Evolutionary conservation across 2,329 filamentous ascomycete genomes (phyloP), one percentile per base, ranked within the genome.

Genomic region (Sphaerostilbella broomeana): DNA sequence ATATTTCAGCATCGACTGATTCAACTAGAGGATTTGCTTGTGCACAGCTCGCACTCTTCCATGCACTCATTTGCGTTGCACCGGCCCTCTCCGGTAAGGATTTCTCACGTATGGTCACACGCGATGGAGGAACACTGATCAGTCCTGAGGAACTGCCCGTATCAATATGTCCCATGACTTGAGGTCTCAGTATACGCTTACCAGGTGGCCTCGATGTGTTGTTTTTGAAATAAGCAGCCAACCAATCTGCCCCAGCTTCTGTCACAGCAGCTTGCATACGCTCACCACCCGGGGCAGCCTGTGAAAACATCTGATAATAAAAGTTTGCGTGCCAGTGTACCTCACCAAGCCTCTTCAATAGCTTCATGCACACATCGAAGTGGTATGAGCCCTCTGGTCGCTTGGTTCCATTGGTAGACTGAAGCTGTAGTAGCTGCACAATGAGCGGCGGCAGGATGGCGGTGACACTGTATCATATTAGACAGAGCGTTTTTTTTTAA

Each of bases 301-400:
- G 44, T 29, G 45, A 36, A 28, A 50, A 50, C 37, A 50, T 44
- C n/a, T 47, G 42, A 13, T 44, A 35, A 17, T 50, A 50, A 33
- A 50, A 50, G 12, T 43, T 42, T 9, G 48, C 48, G 29, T 50
- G 48, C 48, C 48, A 50, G 25, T 50, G 47, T 13, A 49, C 43
- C 3, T 50, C 40, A 16, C 48, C 37, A 5, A 50, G 38, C 20
- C 45, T 20, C 18, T 47, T 32, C 18, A 50, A 28, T 12, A 46
- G 37, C n/a, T 29, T 30, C 40, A 50, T 49, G 29, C 47, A 50
- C 25, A 36, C 39, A 13, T 43, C 22, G 26, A 47, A 50, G 18
- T 30, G 12, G 20, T 28, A 17, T 45, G 30, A 16, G 36, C 3
- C 35, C 27, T 11, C 25, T 25, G 21, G 32, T 12, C 15, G 16